phyloP scores from a whole-genome alignment of 192 early-diverging fungal genomes.

The Umbelopsis isabellina region DNA sequence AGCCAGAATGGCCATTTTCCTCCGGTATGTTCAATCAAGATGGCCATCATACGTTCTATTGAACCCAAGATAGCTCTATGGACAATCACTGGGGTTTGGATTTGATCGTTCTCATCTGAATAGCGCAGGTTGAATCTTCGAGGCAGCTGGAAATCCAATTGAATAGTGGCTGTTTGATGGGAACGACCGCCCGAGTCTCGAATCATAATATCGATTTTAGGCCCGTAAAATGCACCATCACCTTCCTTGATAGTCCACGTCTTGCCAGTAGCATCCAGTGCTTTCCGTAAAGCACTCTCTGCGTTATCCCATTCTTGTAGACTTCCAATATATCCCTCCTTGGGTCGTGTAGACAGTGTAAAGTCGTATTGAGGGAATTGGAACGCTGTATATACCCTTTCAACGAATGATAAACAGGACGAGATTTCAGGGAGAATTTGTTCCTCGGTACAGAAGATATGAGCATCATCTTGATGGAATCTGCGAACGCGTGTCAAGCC shows the following conservation, averaged over 20 bases:
- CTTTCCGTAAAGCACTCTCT: conserved; percentile 71
- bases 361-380: conserved; percentile 79
- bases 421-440: conserved; percentile 85
- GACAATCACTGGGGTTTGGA: conserved; percentile 87
- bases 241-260: conserved; percentile 77
- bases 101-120: conserved; percentile 62
- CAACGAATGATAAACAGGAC: conserved; percentile 74
- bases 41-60: conserved; percentile 95
- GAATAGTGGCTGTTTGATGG: conserved; percentile 95
- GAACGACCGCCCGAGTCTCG: conserved; percentile 77
- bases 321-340: conserved; percentile 71
- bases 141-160: conserved; percentile 95
- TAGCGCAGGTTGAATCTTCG: conserved; percentile 82
- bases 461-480: conserved; percentile 97
- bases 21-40: conserved; percentile 89
- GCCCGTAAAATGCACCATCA: conserved; percentile 97
- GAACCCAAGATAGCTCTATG: conserved; percentile 90
- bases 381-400: conserved; percentile 78
- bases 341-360: conserved; percentile 81
- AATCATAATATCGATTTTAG: conserved; percentile 92
- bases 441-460: conserved; percentile 87
- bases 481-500: conserved; percentile 90
- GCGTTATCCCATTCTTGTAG: conserved; percentile 79
- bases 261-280: conserved; percentile 62
- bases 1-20: conserved; percentile 97